Evolutionary conservation across 2,329 filamentous ascomycete species (phyloP), one percentile per base, ranked within the genome.

Genomic region (Aspergillus sp.): DNA sequence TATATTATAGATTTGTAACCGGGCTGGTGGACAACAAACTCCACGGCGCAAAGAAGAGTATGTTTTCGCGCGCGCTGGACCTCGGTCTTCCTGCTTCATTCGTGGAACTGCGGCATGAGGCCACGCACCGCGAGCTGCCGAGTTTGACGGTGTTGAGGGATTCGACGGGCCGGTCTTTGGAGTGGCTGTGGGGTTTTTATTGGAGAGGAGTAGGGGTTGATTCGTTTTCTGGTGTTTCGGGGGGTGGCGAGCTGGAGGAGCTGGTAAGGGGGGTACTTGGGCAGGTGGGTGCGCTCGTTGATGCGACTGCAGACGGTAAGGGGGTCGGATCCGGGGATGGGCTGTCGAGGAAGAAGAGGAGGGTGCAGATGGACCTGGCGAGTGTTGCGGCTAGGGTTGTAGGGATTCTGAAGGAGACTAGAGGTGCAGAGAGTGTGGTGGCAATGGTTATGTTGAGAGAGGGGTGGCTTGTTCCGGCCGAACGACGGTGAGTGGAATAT

Each of bases 161-260:
- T 37, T 89, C 89, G 1, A 85, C 89, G 1, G 77, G 81, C 61
- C 85, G 88, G 66, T 90, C 89, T 1, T 79, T 97, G 61, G 79
- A 81, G 45, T 97, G 93, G 93, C 86, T 97, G 51, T 96, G 91
- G 90, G 82, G 87, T 53, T 90, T 90, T 73, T 97, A 96, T 78
- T 98, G 93, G 93, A 75, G 69, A 12, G 75, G 77, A 39, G 70
- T 86, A 40, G 51, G 55, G 13, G 64, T 61, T 44, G 49, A 34
- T 41, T 54, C 58, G 44, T 54, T 27, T 13, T 42, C 46, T 20
- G 53, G 19, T 30, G 30, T 44, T 46, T 34, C 44, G 50, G 20
- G 20, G 34, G n/a, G 22, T 47, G 15, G 3, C 17, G 30, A 8
- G 45, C 54, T 42, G 59, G 53, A 17, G 37, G 56, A 48, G 57